Evolutionary conservation across 2,329 filamentous ascomycete genomes (phyloP), one percentile per base, ranked within the genome.

Genomic region (Curvularia hawaiiensis): DNA sequence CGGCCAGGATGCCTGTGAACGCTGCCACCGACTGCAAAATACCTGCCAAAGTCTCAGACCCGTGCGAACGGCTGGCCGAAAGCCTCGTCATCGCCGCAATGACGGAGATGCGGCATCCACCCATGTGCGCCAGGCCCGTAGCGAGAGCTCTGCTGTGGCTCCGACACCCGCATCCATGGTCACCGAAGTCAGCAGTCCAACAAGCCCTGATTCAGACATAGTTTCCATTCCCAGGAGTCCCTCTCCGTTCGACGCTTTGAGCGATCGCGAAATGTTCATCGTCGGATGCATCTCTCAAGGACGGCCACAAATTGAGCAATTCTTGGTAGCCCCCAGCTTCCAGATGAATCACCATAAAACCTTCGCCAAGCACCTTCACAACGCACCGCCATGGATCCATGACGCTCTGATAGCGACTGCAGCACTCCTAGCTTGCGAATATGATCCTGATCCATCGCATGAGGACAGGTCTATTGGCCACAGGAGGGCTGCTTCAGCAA

Each of bases 51-150:
- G 35, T 14, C 50, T 57, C 30, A 52, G 54, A 33, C 54, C 54
- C 10, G 44, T 54, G 16, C 45, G 44, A 22, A 57, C 45, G 14
- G 54, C 54, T 30, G 54, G 54, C 18, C 54, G 54, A 39, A 57
- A 57, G 47, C 54, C 54, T 49, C 54, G 54, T 35, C 48, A 57
- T 18, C 45, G 49, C 18, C 54, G 50, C 50, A 44, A n/a, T 49
- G 50, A 50, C 12, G 30, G 35, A 3, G n/a, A 1, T 38, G 12
- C 52, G 12, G 39, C 50, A 39, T 14, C 22, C 38, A 11, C 7
- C 31, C 50, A 48, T 10, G 30, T 45, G 44, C 50, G 31, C 14
- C 45, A 20, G 33, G 33, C 30, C 45, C 35, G 49, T 33, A 48
- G 49, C 43, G 43, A 38, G 18, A 50, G 30, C 49, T 52, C 41